Evolutionary conservation across 768 basidiomycete species (phyloP).

Genomic region (Mycena leptocephala): DNA sequence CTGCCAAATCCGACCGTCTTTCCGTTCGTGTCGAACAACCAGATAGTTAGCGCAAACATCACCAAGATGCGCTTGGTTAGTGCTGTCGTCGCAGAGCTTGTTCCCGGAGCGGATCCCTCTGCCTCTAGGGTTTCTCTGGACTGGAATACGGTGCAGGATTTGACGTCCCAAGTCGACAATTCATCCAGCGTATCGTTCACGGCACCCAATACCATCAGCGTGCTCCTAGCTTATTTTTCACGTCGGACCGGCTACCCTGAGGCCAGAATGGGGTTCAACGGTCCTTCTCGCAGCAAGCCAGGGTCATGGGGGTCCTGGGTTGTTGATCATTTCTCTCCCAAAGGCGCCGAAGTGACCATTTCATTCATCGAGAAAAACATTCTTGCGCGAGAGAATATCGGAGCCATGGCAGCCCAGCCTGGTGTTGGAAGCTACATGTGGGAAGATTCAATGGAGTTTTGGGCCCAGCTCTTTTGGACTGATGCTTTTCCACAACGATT

Average conservation of each 20-base stretch:
- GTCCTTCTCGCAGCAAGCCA: slow-evolving; percentile 16
- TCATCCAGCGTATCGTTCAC: slow-evolving; percentile 21
- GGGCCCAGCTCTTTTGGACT: slow-evolving; percentile 35
- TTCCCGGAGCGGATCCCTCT: slow-evolving; percentile 21
- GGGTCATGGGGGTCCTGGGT: slow-evolving; percentile 38
- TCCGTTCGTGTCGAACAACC: slow-evolving; percentile 26
- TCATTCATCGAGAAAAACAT: slow-evolving; percentile 34
- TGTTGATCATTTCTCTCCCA: slow-evolving; percentile 32
- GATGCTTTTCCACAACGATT: slow-evolving; percentile 31
- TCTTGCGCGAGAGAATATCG: slow-evolving; percentile 26
- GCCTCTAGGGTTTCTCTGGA: slow-evolving; percentile 28
- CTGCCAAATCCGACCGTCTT: slow-evolving; percentile 29
- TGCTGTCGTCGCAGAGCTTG: slow-evolving; percentile 33
- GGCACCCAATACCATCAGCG: slow-evolving; percentile 34
- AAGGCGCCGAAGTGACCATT: slow-evolving; percentile 30
- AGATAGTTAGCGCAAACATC: slow-evolving; percentile 32
- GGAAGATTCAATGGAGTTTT: slow-evolving; percentile 37
- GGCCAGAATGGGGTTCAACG: slow-evolving; percentile 30
- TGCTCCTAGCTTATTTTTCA: slow-evolving; percentile 34
- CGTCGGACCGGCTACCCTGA: slow-evolving; percentile 35
- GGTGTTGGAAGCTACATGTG: slow-evolving; percentile 37
- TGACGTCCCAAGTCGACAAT: slow-evolving; percentile 24
- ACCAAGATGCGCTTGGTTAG: slow-evolving; percentile 28
- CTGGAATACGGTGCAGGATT: slow-evolving; percentile 35
- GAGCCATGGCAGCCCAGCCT: slow-evolving; percentile 24